phyloP scores from a whole-genome alignment of 495 filamentous ascomycete genomes.

The Penicillium fimorum region DNA sequence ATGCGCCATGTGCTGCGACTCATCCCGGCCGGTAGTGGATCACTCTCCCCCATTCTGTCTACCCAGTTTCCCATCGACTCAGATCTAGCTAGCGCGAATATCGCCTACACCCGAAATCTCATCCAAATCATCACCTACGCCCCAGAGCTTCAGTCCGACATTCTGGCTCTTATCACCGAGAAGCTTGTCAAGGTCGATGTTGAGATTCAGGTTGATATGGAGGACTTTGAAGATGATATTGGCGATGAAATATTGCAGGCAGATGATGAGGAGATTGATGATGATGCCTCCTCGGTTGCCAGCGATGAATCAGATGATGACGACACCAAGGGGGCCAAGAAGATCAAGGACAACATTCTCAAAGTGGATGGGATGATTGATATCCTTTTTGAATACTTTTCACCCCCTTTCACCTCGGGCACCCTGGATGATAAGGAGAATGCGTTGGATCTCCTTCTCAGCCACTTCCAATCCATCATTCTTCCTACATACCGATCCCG shows the following conservation, averaged over 20 bases:
- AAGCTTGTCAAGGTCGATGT: constrained; percentile 89
- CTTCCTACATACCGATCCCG: constrained; percentile 84
- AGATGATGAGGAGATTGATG: constrained; percentile 56
- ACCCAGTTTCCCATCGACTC: constrained; percentile 71
- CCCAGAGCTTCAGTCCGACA: constrained; percentile 75
- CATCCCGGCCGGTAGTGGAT: constrained; percentile 71
- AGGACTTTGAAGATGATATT: constrained; percentile 74
- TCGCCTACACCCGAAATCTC: constrained; percentile 76
- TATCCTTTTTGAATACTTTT: constrained; percentile 80
- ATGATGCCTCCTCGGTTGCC: constrained; percentile 52
- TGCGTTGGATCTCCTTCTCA: constrained; percentile 68
- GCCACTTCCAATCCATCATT: constrained; percentile 80
- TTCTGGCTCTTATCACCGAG: constrained; percentile 80
- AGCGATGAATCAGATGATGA: constrained; percentile 47
- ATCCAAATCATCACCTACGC: constrained; percentile 70
- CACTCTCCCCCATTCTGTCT: constrained; percentile 62
- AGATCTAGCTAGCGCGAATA: constrained; percentile 68
- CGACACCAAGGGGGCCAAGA: constrained; percentile 51
- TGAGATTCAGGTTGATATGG: constrained; percentile 88
- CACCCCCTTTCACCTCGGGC: constrained; percentile 59
- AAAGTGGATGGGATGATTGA: constrained; percentile 95
- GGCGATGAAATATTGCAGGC: constrained; percentile 52
- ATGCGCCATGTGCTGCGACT: constrained; percentile 73
- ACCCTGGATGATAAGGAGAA: constrained; percentile 46
- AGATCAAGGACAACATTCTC: constrained; percentile 73